Base-by-base conservation (phyloP, 2,329 filamentous ascomycete genomes). In the Talaromyces sp. region DNA sequence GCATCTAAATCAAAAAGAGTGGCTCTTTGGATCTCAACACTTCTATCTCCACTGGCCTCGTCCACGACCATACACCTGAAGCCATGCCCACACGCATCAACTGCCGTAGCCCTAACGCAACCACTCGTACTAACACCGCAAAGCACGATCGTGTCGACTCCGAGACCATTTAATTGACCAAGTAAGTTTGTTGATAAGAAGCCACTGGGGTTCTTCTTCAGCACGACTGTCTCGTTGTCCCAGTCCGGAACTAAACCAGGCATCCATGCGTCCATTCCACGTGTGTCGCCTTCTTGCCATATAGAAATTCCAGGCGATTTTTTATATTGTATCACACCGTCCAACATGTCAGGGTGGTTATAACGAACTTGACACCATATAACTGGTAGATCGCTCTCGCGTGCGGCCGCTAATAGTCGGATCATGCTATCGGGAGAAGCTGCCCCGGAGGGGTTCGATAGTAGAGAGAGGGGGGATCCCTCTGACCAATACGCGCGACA, bases 1-100 rank as follows among this genome's bases (percentile, higher is more conserved):
- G 35, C n/a, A 31, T 58, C 37, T n/a, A 58, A 22, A 43, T 58
- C 56, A 58, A 58, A 58, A 6, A 58, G 56, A 43, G 35, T 58
- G 3, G 35, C 37, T 10, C 24, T 43, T 3, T 58, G 56, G 7
- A 58, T 43, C 10, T 58, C 56, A 31, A 43, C 14, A n/a, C 37
- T 41, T 58, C 56, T 58, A 31, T 58, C 56, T 4, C 56, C 56
- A 7, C 56, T 27, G 13, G 56, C 37, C 22, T 58, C 56, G 11
- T 31, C 37, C 10, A 58, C 56, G n/a, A 58, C 56, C 35, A 43
- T 24, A n/a, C 35, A 43, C 7, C 22, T 13, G 16, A 43, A 58
- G 7, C 56, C 56, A 31, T 58, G 37, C 56, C 37, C 35, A 7
- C 35, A 31, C 6, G 56, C 56, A 43, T 58, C 56, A 24, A 58